phyloP scores from a whole-genome alignment of 2,329 filamentous ascomycete species.

The Diaporthe sp. region DNA sequence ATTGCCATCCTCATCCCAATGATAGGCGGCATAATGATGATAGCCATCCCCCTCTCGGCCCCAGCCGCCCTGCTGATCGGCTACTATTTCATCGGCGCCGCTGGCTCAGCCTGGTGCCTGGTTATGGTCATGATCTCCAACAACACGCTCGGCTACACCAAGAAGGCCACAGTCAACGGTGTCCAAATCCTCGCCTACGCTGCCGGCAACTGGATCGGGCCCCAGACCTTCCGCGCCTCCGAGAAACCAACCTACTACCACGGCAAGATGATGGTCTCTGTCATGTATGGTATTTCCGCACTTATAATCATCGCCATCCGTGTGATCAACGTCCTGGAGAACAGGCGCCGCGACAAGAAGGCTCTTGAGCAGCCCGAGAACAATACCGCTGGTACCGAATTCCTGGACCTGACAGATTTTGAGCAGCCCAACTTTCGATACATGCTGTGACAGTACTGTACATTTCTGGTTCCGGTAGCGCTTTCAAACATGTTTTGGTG shows the following conservation, averaged over 20 bases:
- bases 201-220: slow-evolving; percentile 47
- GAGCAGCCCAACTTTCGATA: slow-evolving; percentile 46
- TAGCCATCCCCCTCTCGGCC: slow-evolving; percentile 44
- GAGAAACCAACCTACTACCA: slow-evolving; percentile 45
- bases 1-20: slow-evolving; percentile 49
- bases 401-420: slow-evolving; percentile 47
- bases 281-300: slow-evolving; percentile 45
- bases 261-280: slow-evolving; percentile 47
- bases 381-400: slow-evolving; percentile 42
- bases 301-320: slow-evolving; percentile 42
- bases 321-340: slow-evolving; percentile 46
- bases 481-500: not conserved
- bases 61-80: slow-evolving; percentile 42
- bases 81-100: slow-evolving; percentile 47
- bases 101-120: slow-evolving; percentile 46
- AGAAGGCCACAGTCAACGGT: slow-evolving; percentile 49
- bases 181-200: slow-evolving; percentile 47
- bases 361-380: slow-evolving; percentile 40
- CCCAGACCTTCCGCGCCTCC: slow-evolving; percentile 46
- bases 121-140: slow-evolving; percentile 49
- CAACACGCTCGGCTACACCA: slow-evolving; percentile 50
- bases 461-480: too few relatives aligned
- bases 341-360: slow-evolving; percentile 47
- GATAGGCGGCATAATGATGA: slow-evolving; percentile 49
- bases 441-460: slow-evolving; percentile 41